Evolutionary conservation across 768 basidiomycete genomes (phyloP).

Genomic region (Phylloporus rhodoxanthus): DNA sequence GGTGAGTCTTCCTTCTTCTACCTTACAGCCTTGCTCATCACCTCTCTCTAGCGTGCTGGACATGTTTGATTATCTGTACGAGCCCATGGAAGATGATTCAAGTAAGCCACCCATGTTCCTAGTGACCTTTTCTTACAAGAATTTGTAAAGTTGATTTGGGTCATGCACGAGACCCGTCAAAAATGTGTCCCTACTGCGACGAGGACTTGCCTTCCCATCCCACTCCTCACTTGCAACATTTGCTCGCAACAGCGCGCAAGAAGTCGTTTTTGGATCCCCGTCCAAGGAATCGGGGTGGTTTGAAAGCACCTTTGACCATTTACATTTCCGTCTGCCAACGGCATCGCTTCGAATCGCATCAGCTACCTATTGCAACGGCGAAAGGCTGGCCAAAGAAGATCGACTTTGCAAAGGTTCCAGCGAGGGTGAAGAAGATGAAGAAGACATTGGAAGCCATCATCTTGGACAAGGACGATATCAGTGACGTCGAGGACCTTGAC

Average conservation of each 20-base stretch:
- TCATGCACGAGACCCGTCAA: constrained; percentile 53
- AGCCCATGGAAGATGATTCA: constrained; percentile 36
- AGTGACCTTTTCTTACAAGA: background rate
- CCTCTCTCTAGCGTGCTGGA: constrained; percentile 5
- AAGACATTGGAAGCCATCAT: constrained; percentile 46
- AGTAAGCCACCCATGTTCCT: constrained; percentile 26
- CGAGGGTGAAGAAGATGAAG: constrained; percentile 50
- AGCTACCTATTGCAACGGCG: constrained; percentile 62
- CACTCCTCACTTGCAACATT: constrained; percentile 49
- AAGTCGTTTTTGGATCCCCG: constrained; percentile 61
- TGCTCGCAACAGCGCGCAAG: constrained; percentile 46
- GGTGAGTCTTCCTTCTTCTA: constrained; percentile 10
- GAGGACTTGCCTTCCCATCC: constrained; percentile 56
- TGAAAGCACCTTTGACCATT: constrained; percentile 43
- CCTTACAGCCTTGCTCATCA: constrained; percentile 2
- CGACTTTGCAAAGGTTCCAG: constrained; percentile 52
- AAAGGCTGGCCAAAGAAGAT: constrained; percentile 77
- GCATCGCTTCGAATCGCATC: constrained; percentile 69
- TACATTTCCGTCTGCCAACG: constrained; percentile 71
- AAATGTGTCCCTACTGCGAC: constrained; percentile 80
- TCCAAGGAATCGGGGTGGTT: constrained; percentile 61
- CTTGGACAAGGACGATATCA: constrained; percentile 34
- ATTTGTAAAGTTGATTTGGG: constrained; percentile 44
- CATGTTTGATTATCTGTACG: constrained; percentile 12
- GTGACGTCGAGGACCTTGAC: constrained; percentile 16